Evolutionary conservation across 306 rosid species (phyloP), one percentile per base, ranked within the genome.

Genomic region (Acacia crassicarpa): DNA sequence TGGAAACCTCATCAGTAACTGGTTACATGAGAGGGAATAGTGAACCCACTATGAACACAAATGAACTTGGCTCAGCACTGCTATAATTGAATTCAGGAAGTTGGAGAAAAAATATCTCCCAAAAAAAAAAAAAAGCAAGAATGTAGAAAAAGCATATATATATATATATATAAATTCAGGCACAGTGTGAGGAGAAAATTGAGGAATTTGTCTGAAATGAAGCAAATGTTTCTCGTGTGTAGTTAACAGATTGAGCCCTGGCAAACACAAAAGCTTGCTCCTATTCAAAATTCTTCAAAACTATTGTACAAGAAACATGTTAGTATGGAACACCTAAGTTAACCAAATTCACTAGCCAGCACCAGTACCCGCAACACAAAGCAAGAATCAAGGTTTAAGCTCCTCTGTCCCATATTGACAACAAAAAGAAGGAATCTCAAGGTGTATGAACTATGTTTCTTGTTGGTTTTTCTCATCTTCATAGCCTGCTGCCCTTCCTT

Each of bases 401-500:
- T 72, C 73, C 56, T 62, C 62, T 54, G 58, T 67, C 67, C 62
- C 41, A 56, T 27, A n/a, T 68, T 68, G 17, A 30, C 22, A 62
- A 45, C 15, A 32, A 54, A 15, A 5, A 30, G 15, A 38, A 38
- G 67, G 76, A 11, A 63, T 13, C 23, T 2, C 67, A 5, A 19
- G 44, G 66, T 41, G 30, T 22, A 20, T 62, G 32, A 73, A 75
- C 25, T 53, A 80, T 16, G 20, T 63, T 72, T 83, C 80, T 11
- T 27, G 79, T 63, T 53, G 62, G 25, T 25, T 66, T 49, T 89
- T 90, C 89, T 92, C 97, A 61, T 83, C 88, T 25, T 65, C 78
- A 30, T 92, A 94, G 44, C 86, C 85, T 3, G 95, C 83, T n/a
- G 97, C 97, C 84, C 91, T 89, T 79, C 98, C 95, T 63, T 80